Evolutionary conservation across 2,329 filamentous ascomycete genomes (phyloP).

Genomic region (Claviceps citrina): DNA sequence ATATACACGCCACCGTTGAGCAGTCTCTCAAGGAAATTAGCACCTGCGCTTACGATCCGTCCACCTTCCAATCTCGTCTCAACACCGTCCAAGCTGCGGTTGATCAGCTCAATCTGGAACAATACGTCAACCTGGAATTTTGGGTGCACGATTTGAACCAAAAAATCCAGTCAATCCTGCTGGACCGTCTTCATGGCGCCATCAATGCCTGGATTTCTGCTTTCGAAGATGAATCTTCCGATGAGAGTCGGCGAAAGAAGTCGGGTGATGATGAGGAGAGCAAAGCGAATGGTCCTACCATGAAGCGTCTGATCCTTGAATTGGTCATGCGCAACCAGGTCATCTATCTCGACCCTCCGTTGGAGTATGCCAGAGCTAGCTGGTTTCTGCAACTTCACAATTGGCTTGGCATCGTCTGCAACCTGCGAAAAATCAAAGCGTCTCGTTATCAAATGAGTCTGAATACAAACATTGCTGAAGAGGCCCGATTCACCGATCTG

Average conservation of each 20-base stretch:
- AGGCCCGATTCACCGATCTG: conserved; percentile 67
- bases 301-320: conserved; percentile 69
- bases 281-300: conserved; percentile 42
- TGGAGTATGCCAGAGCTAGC: conserved; percentile 79
- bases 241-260: conserved; percentile 39
- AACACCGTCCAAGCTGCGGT: conserved; percentile 82
- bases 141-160: conserved; percentile 84
- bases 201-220: conserved; percentile 75
- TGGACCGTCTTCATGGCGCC: conserved; percentile 69
- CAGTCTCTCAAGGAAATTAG: conserved; percentile 72
- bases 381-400: conserved; percentile 89
- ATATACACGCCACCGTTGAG: conserved; percentile 67
- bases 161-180: conserved; percentile 66
- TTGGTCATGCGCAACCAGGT: conserved; percentile 97
- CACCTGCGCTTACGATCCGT: conserved; percentile 65
- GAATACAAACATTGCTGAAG: conserved; percentile 47
- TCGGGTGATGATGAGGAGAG: conserved; percentile 28
- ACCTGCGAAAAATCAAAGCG: conserved; percentile 84
- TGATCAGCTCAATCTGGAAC: conserved; percentile 90
- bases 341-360: conserved; percentile 85
- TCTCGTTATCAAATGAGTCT: conserved; percentile 86
- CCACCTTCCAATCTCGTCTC: conserved; percentile 65
- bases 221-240: conserved; percentile 50
- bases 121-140: conserved; percentile 79
- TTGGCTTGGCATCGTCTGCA: conserved; percentile 87